Evolutionary conservation across 306 rosid genomes (phyloP), one percentile per base, ranked within the genome.

Genomic region (Rosa chinensis): DNA sequence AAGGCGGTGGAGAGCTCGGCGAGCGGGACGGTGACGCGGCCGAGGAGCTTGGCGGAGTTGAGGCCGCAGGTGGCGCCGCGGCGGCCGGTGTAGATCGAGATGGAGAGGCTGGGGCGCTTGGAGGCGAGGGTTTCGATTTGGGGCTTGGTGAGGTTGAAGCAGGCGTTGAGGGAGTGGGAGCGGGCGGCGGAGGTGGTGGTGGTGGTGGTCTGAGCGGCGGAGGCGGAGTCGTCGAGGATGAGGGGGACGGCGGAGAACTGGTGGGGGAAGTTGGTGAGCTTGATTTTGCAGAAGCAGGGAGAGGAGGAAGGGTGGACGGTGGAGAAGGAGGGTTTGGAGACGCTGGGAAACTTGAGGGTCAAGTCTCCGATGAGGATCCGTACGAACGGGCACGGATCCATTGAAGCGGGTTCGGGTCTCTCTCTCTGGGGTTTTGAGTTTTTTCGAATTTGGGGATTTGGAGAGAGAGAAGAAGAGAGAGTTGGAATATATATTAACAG

Each of bases 311-410:
- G 93, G 73, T 85, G 93, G 2, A 87, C 88, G 67, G 86, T 87
- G 72, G 96, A 84, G 84, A 72, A 81, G 0, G 94, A 89, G 0
- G 93, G 87, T 20, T 63, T 87, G 0, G 97, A 81, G 10, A 85
- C 80, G 1, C 85, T 77, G 39, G 89, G 89, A 4, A 84, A 84
- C 69, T 90, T 91, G 20, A 93, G 66, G 62, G 92, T 89, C 12
- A 93, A 73, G 90, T 91, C 91, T 32, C 94, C 92, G 75, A 93
- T 75, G 21, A 91, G 89, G 80, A 93, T 74, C 89, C 98, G 97
- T 69, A 88, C 80, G 56, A 87, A 93, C 3, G 89, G 85, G 80
- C 98, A 91, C 62, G 97, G 97, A 88, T 93, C 97, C 98, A 93
- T 90, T 6, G 64, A 8, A 3, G 10, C 10, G 44, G 39, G 20